Evolutionary conservation across 2,329 filamentous ascomycete genomes (phyloP).

Genomic region (Nemania abortiva): DNA sequence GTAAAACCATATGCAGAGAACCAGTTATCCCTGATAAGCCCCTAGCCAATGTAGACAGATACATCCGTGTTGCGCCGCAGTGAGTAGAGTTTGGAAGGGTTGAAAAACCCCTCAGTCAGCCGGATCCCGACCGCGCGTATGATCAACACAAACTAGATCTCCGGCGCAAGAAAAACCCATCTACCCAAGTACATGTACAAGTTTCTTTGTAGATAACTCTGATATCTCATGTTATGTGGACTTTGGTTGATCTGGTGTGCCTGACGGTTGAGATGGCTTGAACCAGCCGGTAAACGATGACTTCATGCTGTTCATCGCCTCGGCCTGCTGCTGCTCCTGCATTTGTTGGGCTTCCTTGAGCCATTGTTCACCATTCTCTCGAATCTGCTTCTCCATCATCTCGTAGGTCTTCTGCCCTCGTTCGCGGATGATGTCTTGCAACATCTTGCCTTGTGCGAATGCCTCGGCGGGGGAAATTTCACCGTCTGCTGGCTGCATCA

Average conservation of each 20-base stretch:
- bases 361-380: constrained; percentile 94
- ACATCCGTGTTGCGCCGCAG: constrained; percentile 21
- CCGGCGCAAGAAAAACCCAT: constrained; percentile 27
- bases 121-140: background rate
- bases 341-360: constrained; percentile 91
- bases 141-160: constrained; percentile 27
- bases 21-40: constrained; percentile 20
- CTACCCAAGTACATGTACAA: constrained; percentile 27
- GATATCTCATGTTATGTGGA: constrained; percentile 38
- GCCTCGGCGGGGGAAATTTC: constrained; percentile 80
- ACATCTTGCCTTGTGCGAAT: constrained; percentile 93
- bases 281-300: constrained; percentile 75
- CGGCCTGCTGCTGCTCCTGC: constrained; percentile 89
- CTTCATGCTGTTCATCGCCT: constrained; percentile 94
- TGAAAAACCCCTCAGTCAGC: constrained; percentile 7
- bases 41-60: constrained; percentile 29
- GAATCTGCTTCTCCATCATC: constrained; percentile 88
- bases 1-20: constrained; percentile 34
- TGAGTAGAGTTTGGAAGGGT: constrained; percentile 34
- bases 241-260: constrained; percentile 34
- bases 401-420: constrained; percentile 92
- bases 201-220: constrained; percentile 6
- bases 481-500: constrained; percentile 71
- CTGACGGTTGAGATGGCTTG: constrained; percentile 41
- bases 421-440: constrained; percentile 94